Evolutionary conservation across 805 yeast species (phyloP).

Genomic region (Yarrowia sp.): DNA sequence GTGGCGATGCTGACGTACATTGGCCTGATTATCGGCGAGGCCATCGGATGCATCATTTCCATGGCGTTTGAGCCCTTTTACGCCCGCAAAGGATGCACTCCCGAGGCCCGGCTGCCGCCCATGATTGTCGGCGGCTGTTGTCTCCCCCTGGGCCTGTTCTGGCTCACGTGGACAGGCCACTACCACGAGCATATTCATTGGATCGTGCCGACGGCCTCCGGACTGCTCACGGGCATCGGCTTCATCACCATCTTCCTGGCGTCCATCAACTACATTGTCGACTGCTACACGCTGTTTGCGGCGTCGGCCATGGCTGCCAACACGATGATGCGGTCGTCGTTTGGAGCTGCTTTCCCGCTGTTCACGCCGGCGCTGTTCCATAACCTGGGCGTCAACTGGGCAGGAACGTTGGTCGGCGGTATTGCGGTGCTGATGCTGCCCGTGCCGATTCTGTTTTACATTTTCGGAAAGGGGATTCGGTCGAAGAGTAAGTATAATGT

Average conservation of each 20-base stretch:
- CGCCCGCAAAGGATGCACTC: conserved; percentile 58
- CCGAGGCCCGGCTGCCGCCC: conserved; percentile 81
- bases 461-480: conserved; percentile 65
- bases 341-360: conserved; percentile 75
- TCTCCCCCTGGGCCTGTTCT: conserved; percentile 80
- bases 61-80: conserved; percentile 62
- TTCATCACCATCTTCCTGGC: conserved; percentile 71
- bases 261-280: conserved; percentile 73
- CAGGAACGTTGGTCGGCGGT: conserved; percentile 73
- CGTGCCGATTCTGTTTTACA: conserved; percentile 71
- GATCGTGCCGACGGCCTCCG: conserved; percentile 78
- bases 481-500: conserved; percentile 57
- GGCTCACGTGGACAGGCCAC: conserved; percentile 90
- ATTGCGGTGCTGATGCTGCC: conserved; percentile 65
- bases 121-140: conserved; percentile 73
- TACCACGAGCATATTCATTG: conserved; percentile 75
- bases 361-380: conserved; percentile 76
- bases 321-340: conserved; percentile 69
- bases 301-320: conserved; percentile 83
- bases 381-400: conserved; percentile 77
- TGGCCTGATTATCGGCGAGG: conserved; percentile 73
- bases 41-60: conserved; percentile 61
- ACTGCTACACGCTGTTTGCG: conserved; percentile 70
- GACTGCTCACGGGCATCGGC: conserved; percentile 71
- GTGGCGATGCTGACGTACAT: conserved; percentile 80